Conservation (phyloP, 495 filamentous ascomycete species). For the Penicillium coffeae region DNA sequence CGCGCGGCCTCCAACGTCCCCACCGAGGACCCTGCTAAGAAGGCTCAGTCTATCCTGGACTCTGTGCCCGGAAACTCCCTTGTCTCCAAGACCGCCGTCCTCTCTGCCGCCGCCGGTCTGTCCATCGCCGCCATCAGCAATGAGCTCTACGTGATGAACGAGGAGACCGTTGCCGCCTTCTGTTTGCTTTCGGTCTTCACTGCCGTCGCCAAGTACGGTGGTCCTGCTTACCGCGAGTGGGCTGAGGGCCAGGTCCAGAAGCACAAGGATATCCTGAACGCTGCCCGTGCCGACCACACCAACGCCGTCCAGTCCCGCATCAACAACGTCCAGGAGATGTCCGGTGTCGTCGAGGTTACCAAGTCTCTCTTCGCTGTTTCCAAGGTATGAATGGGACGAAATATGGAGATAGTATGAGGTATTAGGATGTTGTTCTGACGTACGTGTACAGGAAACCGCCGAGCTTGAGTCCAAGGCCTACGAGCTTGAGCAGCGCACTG, state of each 20-base stretch:
- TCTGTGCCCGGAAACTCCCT: conserved; percentile 79
- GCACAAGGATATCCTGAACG: conserved; percentile 89
- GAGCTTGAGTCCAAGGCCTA: conserved; percentile 90
- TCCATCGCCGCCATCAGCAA: conserved; percentile 96
- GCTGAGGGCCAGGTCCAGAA: conserved; percentile 79
- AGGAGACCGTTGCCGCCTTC: conserved; percentile 90
- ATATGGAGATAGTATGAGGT: not conserved
- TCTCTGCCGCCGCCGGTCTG: conserved; percentile 86
- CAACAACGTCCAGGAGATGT: conserved; percentile 87
- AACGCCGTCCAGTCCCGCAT: conserved; percentile 91
- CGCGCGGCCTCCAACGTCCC: conserved; percentile 76
- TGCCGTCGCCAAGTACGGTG: conserved; percentile 84
- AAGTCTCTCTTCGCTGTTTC: conserved; percentile 96
- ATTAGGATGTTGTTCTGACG: not conserved
- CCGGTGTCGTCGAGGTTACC: conserved; percentile 89
- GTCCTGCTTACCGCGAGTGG: conserved; percentile 89
- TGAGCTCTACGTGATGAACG: conserved; percentile 98
- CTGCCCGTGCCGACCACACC: conserved; percentile 90
- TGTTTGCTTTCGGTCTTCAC: conserved; percentile 85
- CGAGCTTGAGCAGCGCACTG: conserved; percentile 93
- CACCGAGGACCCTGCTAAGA: conserved; percentile 78
- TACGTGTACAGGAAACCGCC: conserved; percentile 76
- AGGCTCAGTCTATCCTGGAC: conserved; percentile 92
- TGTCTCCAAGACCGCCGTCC: conserved; percentile 90
- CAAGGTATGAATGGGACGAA: conserved; percentile 58